Evolutionary conservation across 1,284 basidiomycete genomes (phyloP).

Genomic region (Schizopora paradoxa): DNA sequence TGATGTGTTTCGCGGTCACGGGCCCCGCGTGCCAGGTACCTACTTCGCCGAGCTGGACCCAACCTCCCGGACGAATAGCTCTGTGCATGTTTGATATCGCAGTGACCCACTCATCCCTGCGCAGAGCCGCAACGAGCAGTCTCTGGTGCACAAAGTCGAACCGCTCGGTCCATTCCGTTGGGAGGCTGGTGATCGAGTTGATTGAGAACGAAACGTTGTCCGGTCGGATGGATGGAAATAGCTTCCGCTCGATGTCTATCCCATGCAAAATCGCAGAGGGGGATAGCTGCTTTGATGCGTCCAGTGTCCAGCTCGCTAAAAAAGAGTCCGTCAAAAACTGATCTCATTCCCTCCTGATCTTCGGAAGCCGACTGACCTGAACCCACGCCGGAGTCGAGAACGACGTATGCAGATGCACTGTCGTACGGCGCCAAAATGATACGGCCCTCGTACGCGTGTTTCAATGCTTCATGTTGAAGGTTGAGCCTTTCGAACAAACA

Average conservation of each 20-base stretch:
- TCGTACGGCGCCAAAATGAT: background rate
- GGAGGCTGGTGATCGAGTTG: constrained; percentile 19
- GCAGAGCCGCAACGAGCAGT: constrained; percentile 20
- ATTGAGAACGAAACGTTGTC: constrained; percentile 17
- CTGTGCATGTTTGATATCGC: constrained; percentile 20
- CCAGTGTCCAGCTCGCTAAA: constrained; percentile 14
- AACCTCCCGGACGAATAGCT: constrained; percentile 22
- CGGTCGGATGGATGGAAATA: constrained; percentile 15
- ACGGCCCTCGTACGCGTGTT: background rate
- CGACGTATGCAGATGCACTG: background rate
- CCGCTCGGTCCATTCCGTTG: constrained; percentile 18
- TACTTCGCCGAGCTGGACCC: constrained; percentile 21
- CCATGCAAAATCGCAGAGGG: constrained; percentile 17
- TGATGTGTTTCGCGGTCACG: constrained; percentile 14
- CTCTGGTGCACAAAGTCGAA: constrained; percentile 24
- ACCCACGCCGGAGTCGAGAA: no score
- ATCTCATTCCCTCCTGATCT: no score
- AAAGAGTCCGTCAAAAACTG: no score
- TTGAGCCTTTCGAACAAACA: background rate
- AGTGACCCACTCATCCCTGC: constrained; percentile 19
- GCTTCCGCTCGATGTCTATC: constrained; percentile 18
- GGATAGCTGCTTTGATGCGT: constrained; percentile 6
- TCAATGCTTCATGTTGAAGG: constrained; percentile 3
- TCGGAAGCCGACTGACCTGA: no score
- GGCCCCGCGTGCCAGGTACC: constrained; percentile 17